Conservation (phyloP, 129 eudicot genomes). For the Chrysanthemum seticuspe region DNA sequence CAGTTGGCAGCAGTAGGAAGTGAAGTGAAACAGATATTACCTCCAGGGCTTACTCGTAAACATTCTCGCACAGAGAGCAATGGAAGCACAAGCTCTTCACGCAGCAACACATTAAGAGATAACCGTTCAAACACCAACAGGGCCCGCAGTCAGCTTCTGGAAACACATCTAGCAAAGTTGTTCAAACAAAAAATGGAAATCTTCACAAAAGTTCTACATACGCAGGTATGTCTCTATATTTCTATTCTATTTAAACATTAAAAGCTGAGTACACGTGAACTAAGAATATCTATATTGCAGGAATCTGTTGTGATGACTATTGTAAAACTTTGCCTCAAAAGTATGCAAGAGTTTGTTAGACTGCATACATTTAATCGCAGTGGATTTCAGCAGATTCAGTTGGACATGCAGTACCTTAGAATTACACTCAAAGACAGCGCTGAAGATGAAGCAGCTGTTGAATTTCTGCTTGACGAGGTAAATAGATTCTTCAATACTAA, state of each 20-base stretch:
- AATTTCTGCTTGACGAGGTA: constrained; percentile 97
- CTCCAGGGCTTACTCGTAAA: constrained; percentile 65
- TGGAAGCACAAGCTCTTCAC: constrained; percentile 93
- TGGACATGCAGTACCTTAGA: constrained; percentile 89
- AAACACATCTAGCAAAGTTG: constrained; percentile 90
- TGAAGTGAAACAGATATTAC: constrained; percentile 84
- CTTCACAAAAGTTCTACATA: constrained; percentile 86
- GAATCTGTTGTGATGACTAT: constrained; percentile 84
- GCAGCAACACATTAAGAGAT: constrained; percentile 86
- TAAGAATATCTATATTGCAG: constrained; percentile 42
- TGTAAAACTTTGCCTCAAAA: constrained; percentile 76
- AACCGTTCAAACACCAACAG: constrained; percentile 73
- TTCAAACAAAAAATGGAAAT: constrained; percentile 96
- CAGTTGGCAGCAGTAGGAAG: constrained; percentile 59
- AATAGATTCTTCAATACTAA: not conserved
- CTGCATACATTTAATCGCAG: constrained; percentile 90
- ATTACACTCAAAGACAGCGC: constrained; percentile 59
- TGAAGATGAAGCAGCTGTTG: constrained; percentile 94
- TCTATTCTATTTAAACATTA: not conserved
- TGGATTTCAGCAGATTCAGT: constrained; percentile 97
- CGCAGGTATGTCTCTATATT: constrained; percentile 53
- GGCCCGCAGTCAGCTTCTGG: constrained; percentile 96
- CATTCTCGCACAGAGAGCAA: constrained; percentile 92
- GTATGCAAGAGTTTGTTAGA: constrained; percentile 83
- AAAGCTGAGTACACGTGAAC: not conserved